Conservation (phyloP, 2,329 filamentous ascomycete genomes). For the Bertia moriformis region DNA sequence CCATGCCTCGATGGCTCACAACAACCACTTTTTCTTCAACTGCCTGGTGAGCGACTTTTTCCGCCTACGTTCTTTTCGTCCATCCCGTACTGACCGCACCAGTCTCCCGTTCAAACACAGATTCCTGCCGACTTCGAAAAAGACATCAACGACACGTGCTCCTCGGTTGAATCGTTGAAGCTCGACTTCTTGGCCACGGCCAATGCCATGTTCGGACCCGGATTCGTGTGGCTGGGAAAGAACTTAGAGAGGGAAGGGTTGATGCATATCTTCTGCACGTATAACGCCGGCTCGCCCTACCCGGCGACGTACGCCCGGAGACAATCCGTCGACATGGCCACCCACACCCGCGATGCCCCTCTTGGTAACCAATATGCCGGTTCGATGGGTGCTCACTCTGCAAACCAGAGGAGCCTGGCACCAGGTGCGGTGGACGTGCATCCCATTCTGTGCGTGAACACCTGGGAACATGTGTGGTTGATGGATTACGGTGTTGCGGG, state of each 20-base stretch:
- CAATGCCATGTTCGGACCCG: constrained; percentile 53
- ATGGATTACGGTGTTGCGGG: constrained; percentile 43
- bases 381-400: constrained; percentile 2
- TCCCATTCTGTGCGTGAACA: constrained; percentile 51
- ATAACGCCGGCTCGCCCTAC: constrained; percentile 51
- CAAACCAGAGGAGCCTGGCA: constrained; percentile 16
- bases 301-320: constrained; percentile 40
- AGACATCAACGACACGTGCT: constrained; percentile 37
- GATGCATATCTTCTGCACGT: constrained; percentile 39
- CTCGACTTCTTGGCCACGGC: constrained; percentile 47
- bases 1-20: constrained; percentile 53
- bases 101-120: constrained; percentile 17
- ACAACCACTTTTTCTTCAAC: constrained; percentile 37
- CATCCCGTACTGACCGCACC: too few species aligned
- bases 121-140: constrained; percentile 24
- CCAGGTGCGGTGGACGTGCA: constrained; percentile 28
- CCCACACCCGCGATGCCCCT: constrained; percentile 3
- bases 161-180: constrained; percentile 40
- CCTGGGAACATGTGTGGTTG: constrained; percentile 55
- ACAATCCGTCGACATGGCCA: constrained; percentile 26
- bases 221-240: constrained; percentile 47
- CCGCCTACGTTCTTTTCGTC: background rate
- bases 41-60: constrained; percentile 10
- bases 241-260: constrained; percentile 17
- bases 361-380: constrained; percentile 4